Percentiles rank a stretch among this genome's conserved stretches.
These are phyloP conservation scores for Ocimum tenuiflorum DNA, from an alignment of 257 asterid genomes.

Conservation along the genomic window DNA sequence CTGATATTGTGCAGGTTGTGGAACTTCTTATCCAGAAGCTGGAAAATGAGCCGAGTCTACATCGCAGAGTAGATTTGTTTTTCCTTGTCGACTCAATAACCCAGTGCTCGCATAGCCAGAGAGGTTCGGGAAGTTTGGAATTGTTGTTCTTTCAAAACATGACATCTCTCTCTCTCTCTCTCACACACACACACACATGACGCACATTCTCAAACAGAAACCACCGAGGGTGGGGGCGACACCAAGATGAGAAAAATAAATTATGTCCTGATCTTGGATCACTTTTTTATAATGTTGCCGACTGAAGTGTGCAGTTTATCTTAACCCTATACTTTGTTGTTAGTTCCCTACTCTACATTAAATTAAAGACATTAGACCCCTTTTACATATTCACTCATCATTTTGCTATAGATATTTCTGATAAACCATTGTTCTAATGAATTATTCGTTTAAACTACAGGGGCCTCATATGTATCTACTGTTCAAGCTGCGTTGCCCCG, in stretches of 20 bases:
- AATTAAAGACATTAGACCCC: background rate
- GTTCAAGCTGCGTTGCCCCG: constrained; percentile 84
- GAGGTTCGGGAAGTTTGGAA: constrained; percentile 43
- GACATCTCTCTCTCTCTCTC: background rate
- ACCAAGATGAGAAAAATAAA: background rate
- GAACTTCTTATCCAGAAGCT: constrained; percentile 78
- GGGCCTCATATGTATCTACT: constrained; percentile 73
- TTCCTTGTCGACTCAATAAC: constrained; percentile 93
- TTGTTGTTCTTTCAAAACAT: no score
- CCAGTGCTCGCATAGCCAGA: constrained; percentile 85
- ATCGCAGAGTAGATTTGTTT: constrained; percentile 80
- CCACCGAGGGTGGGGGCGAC: background rate
- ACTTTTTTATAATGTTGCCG: background rate
- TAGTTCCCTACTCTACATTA: background rate
- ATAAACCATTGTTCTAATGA: constrained; percentile 5
- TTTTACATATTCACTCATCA: constrained; percentile 1
- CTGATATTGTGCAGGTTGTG: constrained; percentile 50
- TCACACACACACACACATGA: background rate
- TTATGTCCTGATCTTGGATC: background rate
- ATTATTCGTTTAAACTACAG: constrained; percentile 54
- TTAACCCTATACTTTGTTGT: constrained; percentile 4
- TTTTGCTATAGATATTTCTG: constrained; percentile 1
- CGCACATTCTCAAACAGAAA: no score
- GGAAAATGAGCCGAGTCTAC: constrained; percentile 74
- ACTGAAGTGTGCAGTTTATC: background rate